Evolutionary conservation across 179 eudicot species (phyloP).

Genomic region (Heliamphora ciliata): DNA sequence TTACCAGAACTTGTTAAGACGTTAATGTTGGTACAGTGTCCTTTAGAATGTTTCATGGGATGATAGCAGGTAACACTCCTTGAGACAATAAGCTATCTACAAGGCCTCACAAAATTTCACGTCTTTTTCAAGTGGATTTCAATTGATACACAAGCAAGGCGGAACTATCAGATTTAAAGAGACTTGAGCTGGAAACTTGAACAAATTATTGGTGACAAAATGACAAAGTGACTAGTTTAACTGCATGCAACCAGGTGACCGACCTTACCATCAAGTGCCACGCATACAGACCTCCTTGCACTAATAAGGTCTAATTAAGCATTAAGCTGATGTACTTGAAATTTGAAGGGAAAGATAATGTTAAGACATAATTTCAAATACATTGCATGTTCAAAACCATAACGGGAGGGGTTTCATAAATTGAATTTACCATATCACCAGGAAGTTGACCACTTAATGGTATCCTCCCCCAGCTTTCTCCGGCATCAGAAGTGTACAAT

Average conservation of each 20-base stretch:
- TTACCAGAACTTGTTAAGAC: not conserved
- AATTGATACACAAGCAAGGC: not conserved
- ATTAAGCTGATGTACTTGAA: not conserved
- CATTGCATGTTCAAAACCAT: not conserved
- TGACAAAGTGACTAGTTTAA: not conserved
- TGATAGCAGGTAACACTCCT: not conserved
- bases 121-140: not conserved
- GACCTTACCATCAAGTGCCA: not conserved
- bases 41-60: not conserved
- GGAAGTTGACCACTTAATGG: slow-evolving; percentile 94
- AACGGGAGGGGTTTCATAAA: not conserved
- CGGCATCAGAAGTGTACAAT: slow-evolving; percentile 73
- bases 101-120: not conserved
- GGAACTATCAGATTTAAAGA: no score
- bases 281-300: not conserved
- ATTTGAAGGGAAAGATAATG: not conserved
- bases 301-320: slow-evolving; percentile 4
- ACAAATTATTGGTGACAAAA: no score
- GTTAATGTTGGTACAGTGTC: not conserved
- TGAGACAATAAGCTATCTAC: not conserved
- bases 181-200: no score
- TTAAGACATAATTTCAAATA: not conserved
- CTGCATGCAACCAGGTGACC: not conserved
- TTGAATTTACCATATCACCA: slow-evolving; percentile 73
- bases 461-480: slow-evolving; percentile 83